phyloP scores from a whole-genome alignment of 2,329 filamentous ascomycete genomes.

The Lasiodiplodia gonubiensis region DNA sequence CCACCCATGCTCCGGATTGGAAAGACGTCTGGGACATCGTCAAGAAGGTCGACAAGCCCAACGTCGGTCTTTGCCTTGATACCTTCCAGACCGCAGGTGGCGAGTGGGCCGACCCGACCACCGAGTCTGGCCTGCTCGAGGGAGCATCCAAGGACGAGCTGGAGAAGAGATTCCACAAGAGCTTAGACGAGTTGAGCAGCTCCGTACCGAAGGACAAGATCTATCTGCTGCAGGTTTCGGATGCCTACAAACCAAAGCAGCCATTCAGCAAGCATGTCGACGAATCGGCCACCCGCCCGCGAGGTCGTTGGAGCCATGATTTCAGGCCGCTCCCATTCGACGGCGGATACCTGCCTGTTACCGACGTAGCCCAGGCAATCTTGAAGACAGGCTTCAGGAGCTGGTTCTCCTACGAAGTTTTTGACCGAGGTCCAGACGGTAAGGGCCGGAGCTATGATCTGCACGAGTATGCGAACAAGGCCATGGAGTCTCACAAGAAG shows the following conservation, averaged over 20 bases:
- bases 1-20: slow-evolving; percentile 72
- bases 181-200: slow-evolving; percentile 61
- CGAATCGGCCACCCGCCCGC: slow-evolving; percentile 62
- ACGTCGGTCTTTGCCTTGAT: slow-evolving; percentile 77
- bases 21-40: slow-evolving; percentile 73
- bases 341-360: slow-evolving; percentile 72
- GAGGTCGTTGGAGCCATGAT: slow-evolving; percentile 73
- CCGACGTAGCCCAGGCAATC: slow-evolving; percentile 68
- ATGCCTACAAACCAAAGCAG: slow-evolving; percentile 68
- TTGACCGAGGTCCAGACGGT: slow-evolving; percentile 64
- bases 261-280: slow-evolving; percentile 60
- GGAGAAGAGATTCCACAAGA: slow-evolving; percentile 57
- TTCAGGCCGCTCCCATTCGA: slow-evolving; percentile 72
- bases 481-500: slow-evolving; percentile 55
- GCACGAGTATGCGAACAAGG: slow-evolving; percentile 57
- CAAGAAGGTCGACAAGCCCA: slow-evolving; percentile 63
- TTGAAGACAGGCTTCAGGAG: slow-evolving; percentile 69
- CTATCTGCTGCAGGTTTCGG: slow-evolving; percentile 74
- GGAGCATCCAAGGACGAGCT: slow-evolving; percentile 54
- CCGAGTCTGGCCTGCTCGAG: slow-evolving; percentile 64
- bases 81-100: slow-evolving; percentile 77
- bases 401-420: slow-evolving; percentile 74
- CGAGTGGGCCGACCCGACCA: slow-evolving; percentile 76
- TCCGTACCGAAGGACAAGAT: slow-evolving; percentile 73
- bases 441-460: slow-evolving; percentile 59